Evolutionary conservation across 257 asterid genomes (phyloP), one percentile per base, ranked within the genome.

Genomic region (Petrea volubilis): DNA sequence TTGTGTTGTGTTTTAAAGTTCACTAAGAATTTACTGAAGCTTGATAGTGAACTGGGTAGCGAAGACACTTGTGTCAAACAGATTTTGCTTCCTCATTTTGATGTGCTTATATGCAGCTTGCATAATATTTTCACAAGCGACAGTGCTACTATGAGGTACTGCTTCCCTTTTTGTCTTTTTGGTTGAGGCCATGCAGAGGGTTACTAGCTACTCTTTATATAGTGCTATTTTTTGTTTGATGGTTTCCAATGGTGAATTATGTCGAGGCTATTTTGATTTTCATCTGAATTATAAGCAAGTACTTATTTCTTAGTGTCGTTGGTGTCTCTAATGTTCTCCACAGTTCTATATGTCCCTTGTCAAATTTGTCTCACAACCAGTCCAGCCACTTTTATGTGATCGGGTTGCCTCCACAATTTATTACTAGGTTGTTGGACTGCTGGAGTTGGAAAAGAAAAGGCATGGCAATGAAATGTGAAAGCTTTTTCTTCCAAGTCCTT

Each of bases 11-110:
- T 87, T 75, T 69, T 95, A 18, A 87, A 85, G 86, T 95, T 95
- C 73, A 79, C 80, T 72, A 90, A 85, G 84, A 95, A 91, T 82
- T 82, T 95, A 46, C 73, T 95, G 82, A 78, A 74, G 86, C 97
- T 95, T 66, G 98, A 85, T 77, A 71, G 71, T 71, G 94, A 85
- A 77, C 79, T 84, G 77, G 85, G 75, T 64, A 63, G 67, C 18
- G 84, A 87, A 72, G 88, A 86, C 77, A 68, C 46, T 53, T 62
- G 69, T 38, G 82, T 84, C 53, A 83, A 80, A 79, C 77, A 69
- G 51, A 40, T 88, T 70, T 74, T 92, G 77, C 88, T 79, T 73
- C 95, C 97, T 64, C 91, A 86, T 75, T 72, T 94, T 55, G 85
- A 87, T 66, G 81, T 78, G 68, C 97, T 94, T 73, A 75, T 94